These are phyloP conservation scores for Ottelia alismoides DNA, from an alignment of 106 monocot species.

Conservation along the genomic window DNA sequence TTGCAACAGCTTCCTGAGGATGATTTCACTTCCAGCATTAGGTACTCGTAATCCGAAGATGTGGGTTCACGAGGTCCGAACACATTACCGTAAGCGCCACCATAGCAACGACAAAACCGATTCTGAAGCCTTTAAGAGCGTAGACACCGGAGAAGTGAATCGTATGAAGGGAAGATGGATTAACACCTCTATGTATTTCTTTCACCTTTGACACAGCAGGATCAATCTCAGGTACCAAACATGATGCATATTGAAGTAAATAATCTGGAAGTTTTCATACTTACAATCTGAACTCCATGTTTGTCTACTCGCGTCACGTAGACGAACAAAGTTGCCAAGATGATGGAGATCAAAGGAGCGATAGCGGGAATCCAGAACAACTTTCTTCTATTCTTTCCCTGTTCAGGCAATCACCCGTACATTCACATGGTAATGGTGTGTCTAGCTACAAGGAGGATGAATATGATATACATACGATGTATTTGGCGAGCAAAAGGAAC, in stretches of 20 bases:
- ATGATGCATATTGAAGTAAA: not conserved
- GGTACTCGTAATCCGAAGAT: not conserved
- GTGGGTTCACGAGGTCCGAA: not conserved
- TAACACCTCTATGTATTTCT: slow-evolving; percentile 49
- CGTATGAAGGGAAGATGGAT: slow-evolving; percentile 52
- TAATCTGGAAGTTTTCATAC: not conserved
- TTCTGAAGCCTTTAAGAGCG: slow-evolving; percentile 46
- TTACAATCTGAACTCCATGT: slow-evolving; percentile 66
- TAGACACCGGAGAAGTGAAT: slow-evolving; percentile 51
- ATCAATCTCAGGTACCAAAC: not conserved
- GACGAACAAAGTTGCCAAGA: slow-evolving; percentile 52
- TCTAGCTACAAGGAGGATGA: not conserved
- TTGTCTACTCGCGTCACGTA: slow-evolving; percentile 56
- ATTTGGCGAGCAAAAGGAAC: slow-evolving; percentile 52
- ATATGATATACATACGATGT: slow-evolving; percentile 31
- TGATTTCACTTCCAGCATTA: not conserved
- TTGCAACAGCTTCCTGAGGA: slow-evolving; percentile 68
- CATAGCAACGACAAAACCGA: slow-evolving; percentile 59
- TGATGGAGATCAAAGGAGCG: slow-evolving; percentile 55
- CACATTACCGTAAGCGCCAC: slow-evolving; percentile 57
- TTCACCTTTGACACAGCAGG: slow-evolving; percentile 31
- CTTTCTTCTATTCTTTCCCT: slow-evolving; percentile 62
- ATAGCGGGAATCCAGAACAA: slow-evolving; percentile 71
- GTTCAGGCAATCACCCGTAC: not conserved
- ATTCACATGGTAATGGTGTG: not conserved